phyloP scores from a whole-genome alignment of 2,329 filamentous ascomycete genomes.

The Neocatenulostroma microsporum region DNA sequence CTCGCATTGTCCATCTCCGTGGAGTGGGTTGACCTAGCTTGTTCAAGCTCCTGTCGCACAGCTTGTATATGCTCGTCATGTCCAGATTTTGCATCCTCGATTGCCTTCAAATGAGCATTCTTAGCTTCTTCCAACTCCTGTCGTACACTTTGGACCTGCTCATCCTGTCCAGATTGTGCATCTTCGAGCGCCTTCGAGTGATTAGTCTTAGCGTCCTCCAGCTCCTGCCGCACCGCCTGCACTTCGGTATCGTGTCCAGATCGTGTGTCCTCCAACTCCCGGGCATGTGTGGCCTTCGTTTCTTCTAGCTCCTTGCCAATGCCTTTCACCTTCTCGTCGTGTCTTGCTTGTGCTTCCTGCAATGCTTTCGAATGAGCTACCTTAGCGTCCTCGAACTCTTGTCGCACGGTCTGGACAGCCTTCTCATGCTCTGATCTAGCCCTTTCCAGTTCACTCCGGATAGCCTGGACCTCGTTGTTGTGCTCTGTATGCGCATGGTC shows the following conservation, averaged over 20 bases:
- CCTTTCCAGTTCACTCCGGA: too few species aligned
- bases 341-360: too few species aligned
- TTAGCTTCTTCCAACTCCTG: slow-evolving; percentile 1
- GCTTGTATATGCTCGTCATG: too few species aligned
- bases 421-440: too few species aligned
- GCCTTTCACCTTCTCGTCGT: too few species aligned
- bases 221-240: too few species aligned
- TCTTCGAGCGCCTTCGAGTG: too few species aligned
- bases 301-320: background rate
- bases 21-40: background rate
- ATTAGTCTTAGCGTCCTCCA: too few species aligned
- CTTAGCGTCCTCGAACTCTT: background rate
- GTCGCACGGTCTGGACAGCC: too few species aligned
- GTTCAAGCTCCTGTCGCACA: background rate
- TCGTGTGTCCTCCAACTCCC: background rate
- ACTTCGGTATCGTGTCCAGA: slow-evolving; percentile 1
- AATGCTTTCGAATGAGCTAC: background rate
- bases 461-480: too few species aligned
- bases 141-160: background rate
- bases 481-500: too few species aligned
- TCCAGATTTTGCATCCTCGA: background rate
- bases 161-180: too few species aligned
- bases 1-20: slow-evolving; percentile 5
- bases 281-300: slow-evolving; percentile 1
- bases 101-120: background rate